Base-by-base conservation (phyloP, 179 eudicot species). In the Patellifolia procumbens region DNA sequence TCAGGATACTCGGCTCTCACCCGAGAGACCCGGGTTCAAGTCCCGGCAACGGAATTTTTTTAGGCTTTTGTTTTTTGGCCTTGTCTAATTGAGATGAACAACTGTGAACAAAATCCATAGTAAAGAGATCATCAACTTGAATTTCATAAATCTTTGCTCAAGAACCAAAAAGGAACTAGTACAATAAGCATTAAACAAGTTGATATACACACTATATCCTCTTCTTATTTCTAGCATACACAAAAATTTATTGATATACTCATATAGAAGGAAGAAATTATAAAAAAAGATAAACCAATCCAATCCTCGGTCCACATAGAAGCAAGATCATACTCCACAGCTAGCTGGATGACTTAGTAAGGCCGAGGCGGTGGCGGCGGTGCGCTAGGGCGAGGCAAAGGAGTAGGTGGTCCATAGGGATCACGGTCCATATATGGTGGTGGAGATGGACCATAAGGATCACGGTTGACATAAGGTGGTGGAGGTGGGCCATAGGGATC, bases 1-100 rank as follows among this genome's bases (percentile, higher is more conserved):
- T 89, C 46, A 93, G 97, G 98, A 93, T 91, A 93, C 92, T 93
- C 90, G 94, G 94, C 98, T 93, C 96, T 91, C 97, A 91, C 96
- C 97, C 91, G 96, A 92, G 90, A 88, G 97, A 93, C 80, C 97
- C 94, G 91, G 97, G 94, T 88, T 91, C 92, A 78, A 91, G 89
- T 91, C 94, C 97, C 94, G 93, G 97, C 97, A 92, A 90, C 89
- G 91, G 95, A 92, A 89, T 19, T 15, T 51, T 42, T 16, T 49
- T 49, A 4, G 0, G 13, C 20, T 2, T 0, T 17, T 13, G 15
- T 49, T 16, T 13, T 49, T 17, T 49, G 20, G 55, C 22, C 55
- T 17, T 17, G 4, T n/a, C 26, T 7, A 53, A 53, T 53, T 26
- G 7, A 7, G 12, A 29, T 29, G 16, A 0, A 15, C 17, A 61